phyloP scores from a whole-genome alignment of 768 basidiomycete species.

The Ramaria rubella region DNA sequence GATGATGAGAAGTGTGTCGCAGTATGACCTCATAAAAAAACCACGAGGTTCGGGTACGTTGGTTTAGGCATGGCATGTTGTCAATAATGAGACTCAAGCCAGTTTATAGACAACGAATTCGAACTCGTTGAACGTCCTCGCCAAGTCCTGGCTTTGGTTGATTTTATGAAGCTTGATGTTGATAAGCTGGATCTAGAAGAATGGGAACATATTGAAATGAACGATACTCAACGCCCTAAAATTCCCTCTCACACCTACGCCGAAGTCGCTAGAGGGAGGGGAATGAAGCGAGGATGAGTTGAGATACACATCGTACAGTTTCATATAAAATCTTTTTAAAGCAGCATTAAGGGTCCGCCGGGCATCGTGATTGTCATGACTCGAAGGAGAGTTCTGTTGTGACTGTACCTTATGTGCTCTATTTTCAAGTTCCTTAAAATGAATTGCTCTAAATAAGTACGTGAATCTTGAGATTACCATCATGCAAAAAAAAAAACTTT shows the following conservation, averaged over 20 bases:
- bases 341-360: too few relatives aligned
- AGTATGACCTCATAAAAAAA: neutral
- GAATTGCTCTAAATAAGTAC: too few relatives aligned
- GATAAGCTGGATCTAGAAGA: slow-evolving; percentile 3
- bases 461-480: too few relatives aligned
- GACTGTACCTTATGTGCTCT: too few relatives aligned
- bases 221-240: neutral
- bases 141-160: neutral
- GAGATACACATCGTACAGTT: too few relatives aligned
- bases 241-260: neutral
- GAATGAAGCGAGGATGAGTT: too few relatives aligned
- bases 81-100: too few relatives aligned
- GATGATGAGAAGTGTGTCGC: neutral
- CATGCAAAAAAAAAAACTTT: too few relatives aligned
- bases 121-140: slow-evolving; percentile 1
- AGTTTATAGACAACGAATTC: neutral
- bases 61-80: neutral
- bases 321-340: too few relatives aligned
- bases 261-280: neutral
- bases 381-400: too few relatives aligned
- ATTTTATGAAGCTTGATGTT: slow-evolving; percentile 1
- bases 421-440: too few relatives aligned
- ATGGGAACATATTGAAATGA: neutral
- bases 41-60: neutral
- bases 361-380: too few relatives aligned